phyloP scores from a whole-genome alignment of 2,329 filamentous ascomycete genomes.

The Aphanoascus verrucosus region DNA sequence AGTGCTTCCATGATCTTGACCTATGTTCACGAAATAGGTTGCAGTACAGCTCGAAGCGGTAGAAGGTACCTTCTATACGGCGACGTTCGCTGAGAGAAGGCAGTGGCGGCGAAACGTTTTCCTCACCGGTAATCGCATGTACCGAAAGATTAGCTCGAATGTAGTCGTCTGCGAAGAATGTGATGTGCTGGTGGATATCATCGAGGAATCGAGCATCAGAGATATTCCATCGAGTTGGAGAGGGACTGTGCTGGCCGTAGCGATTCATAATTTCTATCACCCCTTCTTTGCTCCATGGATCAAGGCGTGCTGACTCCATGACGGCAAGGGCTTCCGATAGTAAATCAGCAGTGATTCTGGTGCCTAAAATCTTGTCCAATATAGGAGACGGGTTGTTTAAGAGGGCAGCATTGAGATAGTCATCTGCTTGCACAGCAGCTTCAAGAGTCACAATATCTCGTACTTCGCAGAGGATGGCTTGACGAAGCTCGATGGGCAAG shows the following conservation, averaged over 20 bases:
- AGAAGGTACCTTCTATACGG: constrained; percentile 16
- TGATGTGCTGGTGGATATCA: constrained; percentile 10
- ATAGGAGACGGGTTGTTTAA: background rate
- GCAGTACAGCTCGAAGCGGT: constrained; percentile 17
- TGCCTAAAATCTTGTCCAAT: constrained; percentile 4
- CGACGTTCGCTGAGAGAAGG: constrained; percentile 10
- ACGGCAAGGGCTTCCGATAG: constrained; percentile 10
- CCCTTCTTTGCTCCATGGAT: constrained; percentile 1
- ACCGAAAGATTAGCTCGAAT: constrained; percentile 5
- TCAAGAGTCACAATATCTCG: constrained; percentile 10
- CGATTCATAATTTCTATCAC: constrained; percentile 3
- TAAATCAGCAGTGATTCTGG: background rate
- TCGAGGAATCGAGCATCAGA: constrained; percentile 8
- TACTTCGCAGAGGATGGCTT: constrained; percentile 12
- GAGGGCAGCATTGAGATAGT: constrained; percentile 9
- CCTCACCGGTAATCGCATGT: background rate
- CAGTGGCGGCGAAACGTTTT: background rate
- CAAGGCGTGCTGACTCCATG: constrained; percentile 4
- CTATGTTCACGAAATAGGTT: constrained; percentile 15
- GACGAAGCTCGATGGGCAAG: constrained; percentile 9
- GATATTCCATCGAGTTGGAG: constrained; percentile 9
- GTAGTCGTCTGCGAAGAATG: constrained; percentile 15
- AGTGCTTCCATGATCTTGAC: background rate
- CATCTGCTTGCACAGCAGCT: constrained; percentile 7
- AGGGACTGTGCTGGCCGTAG: constrained; percentile 2